phyloP scores from a whole-genome alignment of 225 moss, liverwort and hornwort species.

The Anthoceros angustus region DNA sequence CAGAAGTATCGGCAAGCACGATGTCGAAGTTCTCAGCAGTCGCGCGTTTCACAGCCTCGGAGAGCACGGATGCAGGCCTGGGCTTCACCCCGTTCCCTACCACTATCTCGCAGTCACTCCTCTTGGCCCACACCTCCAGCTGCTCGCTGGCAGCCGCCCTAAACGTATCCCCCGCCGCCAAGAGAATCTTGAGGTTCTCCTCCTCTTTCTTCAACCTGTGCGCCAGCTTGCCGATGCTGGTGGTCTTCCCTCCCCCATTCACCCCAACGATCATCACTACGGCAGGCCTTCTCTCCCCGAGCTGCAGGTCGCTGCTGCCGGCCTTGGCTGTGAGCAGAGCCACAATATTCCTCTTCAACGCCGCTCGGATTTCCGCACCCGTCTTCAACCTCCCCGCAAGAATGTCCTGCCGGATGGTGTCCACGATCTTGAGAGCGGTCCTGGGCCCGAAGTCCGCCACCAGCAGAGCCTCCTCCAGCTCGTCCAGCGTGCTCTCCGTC shows the following conservation, averaged over 20 bases:
- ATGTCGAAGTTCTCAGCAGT: constrained; percentile 62
- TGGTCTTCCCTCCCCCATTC: constrained; percentile 97
- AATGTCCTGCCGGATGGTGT: constrained; percentile 57
- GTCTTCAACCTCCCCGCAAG: constrained; percentile 61
- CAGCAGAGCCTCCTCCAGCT: constrained; percentile 89
- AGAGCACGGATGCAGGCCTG: constrained; percentile 78
- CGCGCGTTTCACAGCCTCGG: constrained; percentile 63
- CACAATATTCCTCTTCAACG: constrained; percentile 62
- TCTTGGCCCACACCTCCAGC: constrained; percentile 83
- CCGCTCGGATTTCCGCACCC: constrained; percentile 66
- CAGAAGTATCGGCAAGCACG: constrained; percentile 85
- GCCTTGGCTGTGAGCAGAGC: constrained; percentile 66
- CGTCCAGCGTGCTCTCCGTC: constrained; percentile 72
- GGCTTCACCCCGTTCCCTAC: constrained; percentile 51
- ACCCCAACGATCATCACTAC: constrained; percentile 88
- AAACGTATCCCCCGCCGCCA: constrained; percentile 99
- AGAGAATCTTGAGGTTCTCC: constrained; percentile 62
- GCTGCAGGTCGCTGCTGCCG: constrained; percentile 55
- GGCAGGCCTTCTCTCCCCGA: constrained; percentile 80
- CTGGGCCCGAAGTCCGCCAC: constrained; percentile 93
- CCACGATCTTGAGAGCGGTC: constrained; percentile 81
- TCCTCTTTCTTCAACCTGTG: constrained; percentile 82
- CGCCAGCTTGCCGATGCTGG: constrained; percentile 94
- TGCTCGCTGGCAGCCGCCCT: constrained; percentile 90
- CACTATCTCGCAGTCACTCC: constrained; percentile 78